Percentiles rank a stretch among this genome's conserved stretches.
Conservation (phyloP, 2,329 filamentous ascomycete genomes). For the Drechslerella dactyloides region DNA sequence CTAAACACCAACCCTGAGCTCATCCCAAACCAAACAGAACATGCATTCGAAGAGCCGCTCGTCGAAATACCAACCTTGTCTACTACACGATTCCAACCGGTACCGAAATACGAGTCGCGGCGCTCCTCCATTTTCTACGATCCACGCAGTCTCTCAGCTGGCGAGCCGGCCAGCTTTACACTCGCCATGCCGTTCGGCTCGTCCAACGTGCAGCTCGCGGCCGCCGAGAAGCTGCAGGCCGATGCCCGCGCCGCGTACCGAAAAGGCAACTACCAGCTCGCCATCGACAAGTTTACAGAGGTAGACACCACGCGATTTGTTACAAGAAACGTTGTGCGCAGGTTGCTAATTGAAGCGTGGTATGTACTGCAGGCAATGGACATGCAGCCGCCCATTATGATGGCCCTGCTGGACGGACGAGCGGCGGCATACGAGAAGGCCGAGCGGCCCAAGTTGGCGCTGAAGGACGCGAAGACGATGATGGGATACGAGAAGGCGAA, state of each 20-base stretch:
- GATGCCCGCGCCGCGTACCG: slow-evolving; percentile 50
- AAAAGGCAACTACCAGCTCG: slow-evolving; percentile 46
- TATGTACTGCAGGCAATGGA: slow-evolving; percentile 21
- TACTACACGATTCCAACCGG: too few relatives aligned
- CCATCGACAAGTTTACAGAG: slow-evolving; percentile 51
- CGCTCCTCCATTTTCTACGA: background rate
- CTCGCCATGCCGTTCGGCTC: slow-evolving; percentile 32
- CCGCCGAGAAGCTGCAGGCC: slow-evolving; percentile 50
- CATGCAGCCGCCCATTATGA: slow-evolving; percentile 50
- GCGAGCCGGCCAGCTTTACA: too few relatives aligned
- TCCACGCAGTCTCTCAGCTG: too few relatives aligned
- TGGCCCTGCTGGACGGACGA: slow-evolving; percentile 51
- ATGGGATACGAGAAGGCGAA: slow-evolving; percentile 52
- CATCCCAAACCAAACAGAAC: slow-evolving; percentile 7
- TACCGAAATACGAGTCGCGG: too few relatives aligned
- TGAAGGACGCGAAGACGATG: slow-evolving; percentile 53
- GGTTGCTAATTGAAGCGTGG: background rate
- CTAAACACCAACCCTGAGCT: background rate
- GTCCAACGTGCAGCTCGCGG: slow-evolving; percentile 39
- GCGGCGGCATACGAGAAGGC: slow-evolving; percentile 53
- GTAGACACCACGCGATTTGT: slow-evolving; percentile 23
- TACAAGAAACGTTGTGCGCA: too few relatives aligned
- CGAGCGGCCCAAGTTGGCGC: slow-evolving; percentile 40
- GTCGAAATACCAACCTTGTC: background rate
- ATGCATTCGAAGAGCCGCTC: background rate